Evolutionary conservation across 495 filamentous ascomycete species (phyloP).

Genomic region (Aspergillus affinis): DNA sequence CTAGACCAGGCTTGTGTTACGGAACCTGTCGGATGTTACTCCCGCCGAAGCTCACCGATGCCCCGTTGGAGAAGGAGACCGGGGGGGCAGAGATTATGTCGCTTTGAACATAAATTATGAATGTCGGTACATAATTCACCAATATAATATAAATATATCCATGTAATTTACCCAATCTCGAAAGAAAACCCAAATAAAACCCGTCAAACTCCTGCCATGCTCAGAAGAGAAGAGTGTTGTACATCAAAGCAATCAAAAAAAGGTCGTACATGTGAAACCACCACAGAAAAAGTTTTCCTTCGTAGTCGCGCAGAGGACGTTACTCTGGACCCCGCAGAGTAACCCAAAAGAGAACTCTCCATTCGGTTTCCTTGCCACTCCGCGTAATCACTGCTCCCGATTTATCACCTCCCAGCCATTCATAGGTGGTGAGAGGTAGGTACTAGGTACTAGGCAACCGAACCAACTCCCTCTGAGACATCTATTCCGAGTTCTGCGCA

Average conservation of each 20-base stretch:
- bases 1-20: not conserved
- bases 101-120: not conserved
- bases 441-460: not conserved
- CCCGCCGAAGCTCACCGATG: not conserved
- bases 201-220: slow-evolving; percentile 36
- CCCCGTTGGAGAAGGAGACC: not conserved
- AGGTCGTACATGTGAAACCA: slow-evolving; percentile 22
- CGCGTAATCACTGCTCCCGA: not conserved
- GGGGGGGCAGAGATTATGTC: not conserved
- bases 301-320: not conserved
- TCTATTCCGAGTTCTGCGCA: slow-evolving; percentile 20
- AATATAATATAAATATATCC: slow-evolving; percentile 1
- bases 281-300: not conserved
- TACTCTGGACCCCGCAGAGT: slow-evolving; percentile 12
- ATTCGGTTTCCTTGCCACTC: not conserved
- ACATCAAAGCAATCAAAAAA: slow-evolving; percentile 11
- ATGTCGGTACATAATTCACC: not conserved
- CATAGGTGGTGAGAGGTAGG: no score
- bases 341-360: not conserved
- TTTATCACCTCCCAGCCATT: not conserved
- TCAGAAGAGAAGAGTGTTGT: slow-evolving; percentile 43
- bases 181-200: slow-evolving; percentile 5
- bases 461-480: slow-evolving; percentile 3
- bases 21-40: not conserved
- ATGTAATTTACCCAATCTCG: slow-evolving; percentile 6